A percentile compares a stretch with the other conserved stretches of the same genome.
Conservation (phyloP, 805 yeast species). For the Candida adriatica region DNA sequence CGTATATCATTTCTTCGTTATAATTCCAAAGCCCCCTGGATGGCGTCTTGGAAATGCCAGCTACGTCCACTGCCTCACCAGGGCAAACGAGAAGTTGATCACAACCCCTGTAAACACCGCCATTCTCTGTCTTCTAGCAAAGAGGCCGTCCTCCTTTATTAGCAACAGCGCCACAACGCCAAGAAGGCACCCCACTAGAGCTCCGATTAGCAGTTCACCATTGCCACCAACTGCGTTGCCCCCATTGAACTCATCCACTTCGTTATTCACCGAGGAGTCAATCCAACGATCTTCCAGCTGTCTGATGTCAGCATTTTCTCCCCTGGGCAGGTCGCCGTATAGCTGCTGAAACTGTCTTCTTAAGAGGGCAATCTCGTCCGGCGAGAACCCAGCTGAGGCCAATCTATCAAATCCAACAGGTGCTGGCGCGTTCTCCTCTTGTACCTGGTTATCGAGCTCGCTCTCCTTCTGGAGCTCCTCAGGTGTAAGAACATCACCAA, state of each 20-base stretch:
- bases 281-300: slow-evolving; percentile 86
- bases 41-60: too few species aligned
- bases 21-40: too few species aligned
- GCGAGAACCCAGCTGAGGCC: slow-evolving; percentile 76
- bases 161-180: slow-evolving; percentile 69
- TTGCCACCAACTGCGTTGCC: slow-evolving; percentile 41
- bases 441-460: slow-evolving; percentile 46
- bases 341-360: slow-evolving; percentile 68
- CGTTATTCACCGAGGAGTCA: slow-evolving; percentile 57
- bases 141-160: slow-evolving; percentile 50
- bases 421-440: slow-evolving; percentile 54
- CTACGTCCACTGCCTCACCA: slow-evolving; percentile 34
- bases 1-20: too few species aligned
- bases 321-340: slow-evolving; percentile 42
- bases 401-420: slow-evolving; percentile 82
- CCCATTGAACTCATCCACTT: slow-evolving; percentile 36
- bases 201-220: slow-evolving; percentile 63
- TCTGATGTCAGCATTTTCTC: slow-evolving; percentile 39
- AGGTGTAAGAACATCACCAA: slow-evolving; percentile 55
- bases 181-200: slow-evolving; percentile 64
- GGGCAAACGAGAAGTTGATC: slow-evolving; percentile 61
- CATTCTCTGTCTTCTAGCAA: slow-evolving; percentile 57
- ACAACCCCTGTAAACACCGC: slow-evolving; percentile 66
- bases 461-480: slow-evolving; percentile 56
- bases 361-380: slow-evolving; percentile 64